Percentiles rank a stretch among this genome's conserved stretches.
phyloP scores from a whole-genome alignment of 2,329 filamentous ascomycete species.

The Colletotrichum lentis region DNA sequence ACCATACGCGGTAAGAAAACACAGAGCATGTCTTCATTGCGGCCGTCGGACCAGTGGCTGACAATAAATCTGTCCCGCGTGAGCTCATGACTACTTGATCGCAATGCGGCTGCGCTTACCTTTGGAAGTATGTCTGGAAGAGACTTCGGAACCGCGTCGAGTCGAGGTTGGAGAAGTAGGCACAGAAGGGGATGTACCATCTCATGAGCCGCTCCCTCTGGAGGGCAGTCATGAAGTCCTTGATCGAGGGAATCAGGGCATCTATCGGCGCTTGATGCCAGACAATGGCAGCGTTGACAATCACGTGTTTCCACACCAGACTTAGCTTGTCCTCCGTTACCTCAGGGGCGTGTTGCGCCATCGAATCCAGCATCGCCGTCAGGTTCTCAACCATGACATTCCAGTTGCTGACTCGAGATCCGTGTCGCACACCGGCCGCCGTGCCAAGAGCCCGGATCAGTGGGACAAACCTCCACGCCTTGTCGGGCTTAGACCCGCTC shows the following conservation, averaged over 20 bases:
- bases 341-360: conserved; percentile 52
- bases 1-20: conserved; percentile 73
- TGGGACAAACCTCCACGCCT: conserved; percentile 55
- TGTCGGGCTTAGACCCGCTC: conserved; percentile 48
- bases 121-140: conserved; percentile 83
- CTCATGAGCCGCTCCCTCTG: conserved; percentile 70
- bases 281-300: conserved; percentile 69
- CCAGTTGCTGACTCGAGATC: conserved; percentile 79
- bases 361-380: conserved; percentile 59
- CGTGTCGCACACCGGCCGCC: conserved; percentile 81
- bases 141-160: conserved; percentile 78
- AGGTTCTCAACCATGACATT: conserved; percentile 65
- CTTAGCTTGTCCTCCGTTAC: conserved; percentile 49
- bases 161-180: conserved; percentile 78
- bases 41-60: conserved; percentile 72
- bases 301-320: conserved; percentile 64
- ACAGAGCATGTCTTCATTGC: conserved; percentile 74
- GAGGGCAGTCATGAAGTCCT: conserved; percentile 70
- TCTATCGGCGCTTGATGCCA: conserved; percentile 83
- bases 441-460: conserved; percentile 71
- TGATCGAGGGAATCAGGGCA: conserved; percentile 74
- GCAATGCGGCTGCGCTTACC: conserved; percentile 57
- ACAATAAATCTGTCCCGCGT: conserved; percentile 70
- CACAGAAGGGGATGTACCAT: conserved; percentile 87
- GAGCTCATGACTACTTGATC: conserved; percentile 33